Base-by-base conservation (phyloP, 2,329 filamentous ascomycete species). In the Exophiala sp. region DNA sequence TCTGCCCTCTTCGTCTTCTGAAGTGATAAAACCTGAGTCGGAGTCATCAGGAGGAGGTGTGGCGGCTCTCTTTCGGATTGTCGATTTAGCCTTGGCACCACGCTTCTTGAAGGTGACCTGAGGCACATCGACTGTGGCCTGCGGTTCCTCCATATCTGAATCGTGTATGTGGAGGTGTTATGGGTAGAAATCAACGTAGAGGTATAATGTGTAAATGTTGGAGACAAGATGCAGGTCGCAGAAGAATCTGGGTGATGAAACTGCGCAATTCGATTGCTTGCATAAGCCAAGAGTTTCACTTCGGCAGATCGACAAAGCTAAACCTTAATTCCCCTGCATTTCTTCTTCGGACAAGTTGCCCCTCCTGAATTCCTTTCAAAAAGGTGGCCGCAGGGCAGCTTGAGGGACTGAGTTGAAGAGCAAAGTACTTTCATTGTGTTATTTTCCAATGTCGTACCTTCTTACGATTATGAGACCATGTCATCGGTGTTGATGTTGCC, bases 61-160 rank as follows among this genome's bases (percentile, higher is more conserved):
- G 35, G 90, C 88, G 24, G 86, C 83, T 16, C 88, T 82, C 61
- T 89, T 84, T 76, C 95, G 96, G 66, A 91, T 84, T 66, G 85
- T 91, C 46, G 85, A 80, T 67, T 89, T 91, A 58, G 80, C 81
- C 68, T 91, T 95, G 65, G 81, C 81, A 61, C 83, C 80, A 68
- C 91, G 84, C 71, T 94, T 95, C 71, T 95, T 96, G 81, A 96
- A 96, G 12, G 70, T 65, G 43, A 75, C 66, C 53, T 67, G 66
- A 34, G 72, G 68, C 5, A 65, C 59, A 3, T 61, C 32, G 1
- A 64, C 56, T 16, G 62, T 50, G 6, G 58, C 42, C 39, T 63
- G 59, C 4, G 63, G 40, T 18, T 66, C 63, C 33, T 70, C 70
- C 49, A 67, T 63, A 8, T 29, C 24, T 29, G 24, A 29, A 29